A percentile compares a stretch with the other conserved stretches of the same genome.
phyloP scores from a whole-genome alignment of 139 green algal genomes.

The Desmodesmus armatus region DNA sequence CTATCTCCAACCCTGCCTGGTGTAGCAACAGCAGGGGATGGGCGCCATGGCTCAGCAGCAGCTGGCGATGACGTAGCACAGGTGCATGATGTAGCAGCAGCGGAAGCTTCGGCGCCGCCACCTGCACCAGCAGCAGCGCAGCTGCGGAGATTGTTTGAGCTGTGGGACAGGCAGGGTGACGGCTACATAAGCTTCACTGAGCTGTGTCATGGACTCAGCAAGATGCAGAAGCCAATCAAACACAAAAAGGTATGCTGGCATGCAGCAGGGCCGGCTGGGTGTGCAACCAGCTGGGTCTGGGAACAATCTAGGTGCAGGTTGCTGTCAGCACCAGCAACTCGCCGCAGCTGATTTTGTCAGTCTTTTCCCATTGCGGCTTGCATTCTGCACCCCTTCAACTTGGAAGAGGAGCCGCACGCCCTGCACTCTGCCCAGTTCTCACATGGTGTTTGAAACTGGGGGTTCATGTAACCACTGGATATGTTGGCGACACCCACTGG shows the following conservation, averaged over 20 bases:
- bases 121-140: background rate
- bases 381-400: too few relatives aligned
- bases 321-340: too few relatives aligned
- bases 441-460: background rate
- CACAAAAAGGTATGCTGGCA: background rate
- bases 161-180: conserved; percentile 25
- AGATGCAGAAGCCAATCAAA: background rate
- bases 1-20: background rate
- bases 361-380: too few relatives aligned
- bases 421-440: background rate
- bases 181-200: conserved; percentile 8
- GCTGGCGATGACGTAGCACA: background rate
- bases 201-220: conserved; percentile 25
- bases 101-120: background rate
- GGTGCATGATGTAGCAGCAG: background rate
- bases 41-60: too few relatives aligned
- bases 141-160: conserved; percentile 6
- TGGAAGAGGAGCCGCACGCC: background rate
- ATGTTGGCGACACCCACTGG: background rate
- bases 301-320: too few relatives aligned
- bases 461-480: background rate
- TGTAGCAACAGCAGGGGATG: too few relatives aligned
- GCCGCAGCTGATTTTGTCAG: too few relatives aligned
- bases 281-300: too few relatives aligned
- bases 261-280: too few relatives aligned